phyloP scores from a whole-genome alignment of 2,329 filamentous ascomycete genomes.

The Drechslerella stenobrocha region DNA sequence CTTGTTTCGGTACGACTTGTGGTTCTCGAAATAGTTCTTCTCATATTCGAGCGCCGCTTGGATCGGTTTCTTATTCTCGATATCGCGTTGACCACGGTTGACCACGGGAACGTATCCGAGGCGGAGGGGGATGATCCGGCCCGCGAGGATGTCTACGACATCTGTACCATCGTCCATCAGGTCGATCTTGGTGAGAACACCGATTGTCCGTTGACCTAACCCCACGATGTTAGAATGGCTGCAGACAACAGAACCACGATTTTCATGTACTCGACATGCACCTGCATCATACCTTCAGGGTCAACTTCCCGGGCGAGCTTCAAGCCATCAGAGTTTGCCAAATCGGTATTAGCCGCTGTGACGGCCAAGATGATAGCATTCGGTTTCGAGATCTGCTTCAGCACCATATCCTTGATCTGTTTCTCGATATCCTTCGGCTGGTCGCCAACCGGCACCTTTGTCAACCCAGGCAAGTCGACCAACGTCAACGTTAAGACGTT shows the following conservation, averaged over 20 bases:
- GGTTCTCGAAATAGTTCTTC: conserved; percentile 96
- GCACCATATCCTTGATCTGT: conserved; percentile 95
- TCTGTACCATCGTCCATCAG: conserved; percentile 99
- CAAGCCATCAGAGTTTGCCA: conserved; percentile 96
- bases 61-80: conserved; percentile 97
- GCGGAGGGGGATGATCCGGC: conserved; percentile 91
- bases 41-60: conserved; percentile 87
- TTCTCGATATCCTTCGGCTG: conserved; percentile 95
- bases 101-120: conserved; percentile 97
- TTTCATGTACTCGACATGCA: background rate
- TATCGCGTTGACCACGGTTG: conserved; percentile 95
- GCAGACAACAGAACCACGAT: background rate
- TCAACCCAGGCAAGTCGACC: conserved; percentile 93
- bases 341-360: conserved; percentile 93
- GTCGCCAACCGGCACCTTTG: conserved; percentile 94
- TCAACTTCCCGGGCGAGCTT: conserved; percentile 97
- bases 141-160: conserved; percentile 96
- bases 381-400: conserved; percentile 97
- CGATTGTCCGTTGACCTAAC: conserved; percentile 79
- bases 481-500: conserved; percentile 96
- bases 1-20: conserved; percentile 98
- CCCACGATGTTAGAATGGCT: conserved; percentile 13
- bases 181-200: conserved; percentile 97
- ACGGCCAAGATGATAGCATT: conserved; percentile 98
- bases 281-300: conserved; percentile 71